Evolutionary conservation across 2,329 filamentous ascomycete genomes (phyloP).

Genomic region (Whalleya microplaca): DNA sequence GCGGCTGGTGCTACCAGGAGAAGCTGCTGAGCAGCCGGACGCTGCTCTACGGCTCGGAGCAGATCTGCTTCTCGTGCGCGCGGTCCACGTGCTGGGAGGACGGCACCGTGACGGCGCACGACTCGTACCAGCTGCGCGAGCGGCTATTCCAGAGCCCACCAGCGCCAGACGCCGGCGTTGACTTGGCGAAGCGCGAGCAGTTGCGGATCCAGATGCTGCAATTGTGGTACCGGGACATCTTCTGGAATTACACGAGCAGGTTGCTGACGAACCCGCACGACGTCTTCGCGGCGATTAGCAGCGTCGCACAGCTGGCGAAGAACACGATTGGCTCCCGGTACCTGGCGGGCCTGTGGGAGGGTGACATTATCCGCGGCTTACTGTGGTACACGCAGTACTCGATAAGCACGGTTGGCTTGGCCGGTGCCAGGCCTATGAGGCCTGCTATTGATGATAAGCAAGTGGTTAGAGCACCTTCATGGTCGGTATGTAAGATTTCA

Average conservation of each 20-base stretch:
- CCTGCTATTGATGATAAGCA: conserved; percentile 3
- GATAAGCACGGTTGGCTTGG: not conserved
- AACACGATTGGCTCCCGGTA: conserved; percentile 26
- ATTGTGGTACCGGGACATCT: conserved; percentile 23
- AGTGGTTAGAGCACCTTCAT: conserved; percentile 21
- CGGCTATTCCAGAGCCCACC: conserved; percentile 2
- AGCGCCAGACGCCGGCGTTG: not conserved
- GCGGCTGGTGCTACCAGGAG: conserved; percentile 33
- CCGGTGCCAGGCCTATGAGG: conserved; percentile 5
- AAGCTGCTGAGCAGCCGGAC: conserved; percentile 18
- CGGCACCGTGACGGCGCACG: conserved; percentile 3
- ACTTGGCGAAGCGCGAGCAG: not conserved
- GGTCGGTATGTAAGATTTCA: conserved; percentile 21
- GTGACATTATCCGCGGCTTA: conserved; percentile 27
- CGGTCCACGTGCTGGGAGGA: conserved; percentile 13
- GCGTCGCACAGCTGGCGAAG: conserved; percentile 22
- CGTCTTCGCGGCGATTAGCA: conserved; percentile 27
- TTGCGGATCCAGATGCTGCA: conserved; percentile 10
- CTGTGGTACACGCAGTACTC: conserved; percentile 21
- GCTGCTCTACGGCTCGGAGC: conserved; percentile 21
- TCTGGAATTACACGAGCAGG: conserved; percentile 14
- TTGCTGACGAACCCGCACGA: conserved; percentile 22
- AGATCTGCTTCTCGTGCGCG: conserved; percentile 24
- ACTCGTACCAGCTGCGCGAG: conserved; percentile 6
- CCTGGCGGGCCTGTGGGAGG: conserved; percentile 29